phyloP scores from a whole-genome alignment of 169 alveolate genomes.

The Eimeria brunetti region DNA sequence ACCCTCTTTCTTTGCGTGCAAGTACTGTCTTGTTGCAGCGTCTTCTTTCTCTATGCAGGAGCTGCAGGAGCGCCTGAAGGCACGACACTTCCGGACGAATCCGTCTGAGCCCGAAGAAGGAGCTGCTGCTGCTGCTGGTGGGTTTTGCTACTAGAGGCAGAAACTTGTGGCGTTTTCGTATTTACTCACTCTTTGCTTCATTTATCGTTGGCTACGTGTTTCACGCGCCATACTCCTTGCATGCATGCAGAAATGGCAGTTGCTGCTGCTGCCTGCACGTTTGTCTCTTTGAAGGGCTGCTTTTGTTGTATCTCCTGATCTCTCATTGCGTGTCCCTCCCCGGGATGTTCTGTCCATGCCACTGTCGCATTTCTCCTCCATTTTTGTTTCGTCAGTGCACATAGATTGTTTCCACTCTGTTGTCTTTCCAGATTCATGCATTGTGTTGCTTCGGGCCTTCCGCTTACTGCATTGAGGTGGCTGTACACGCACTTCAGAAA shows the following conservation, averaged over 20 bases:
- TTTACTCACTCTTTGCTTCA: background rate
- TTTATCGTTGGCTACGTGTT: background rate
- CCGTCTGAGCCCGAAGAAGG: background rate
- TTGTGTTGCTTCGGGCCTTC: background rate
- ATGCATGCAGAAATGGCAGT: too few relatives aligned
- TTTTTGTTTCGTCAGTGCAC: background rate
- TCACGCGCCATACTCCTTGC: background rate
- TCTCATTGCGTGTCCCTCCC: background rate
- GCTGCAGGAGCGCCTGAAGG: conserved; percentile 10
- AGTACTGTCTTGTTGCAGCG: background rate
- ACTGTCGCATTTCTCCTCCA: background rate
- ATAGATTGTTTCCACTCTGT: background rate
- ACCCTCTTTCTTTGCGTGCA: background rate
- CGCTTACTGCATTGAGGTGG: too few relatives aligned
- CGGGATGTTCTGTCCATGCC: background rate
- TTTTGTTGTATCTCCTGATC: background rate
- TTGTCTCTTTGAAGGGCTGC: background rate
- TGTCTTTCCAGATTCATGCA: background rate
- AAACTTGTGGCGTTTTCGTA: background rate
- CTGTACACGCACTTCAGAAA: too few relatives aligned
- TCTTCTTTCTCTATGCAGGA: background rate
- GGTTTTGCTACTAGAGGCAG: background rate
- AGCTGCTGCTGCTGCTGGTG: too few relatives aligned
- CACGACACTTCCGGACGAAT: background rate
- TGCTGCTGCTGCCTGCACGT: too few relatives aligned